Base-by-base conservation (phyloP, 352 stramenopile species). In the Phytophthora sp. region DNA sequence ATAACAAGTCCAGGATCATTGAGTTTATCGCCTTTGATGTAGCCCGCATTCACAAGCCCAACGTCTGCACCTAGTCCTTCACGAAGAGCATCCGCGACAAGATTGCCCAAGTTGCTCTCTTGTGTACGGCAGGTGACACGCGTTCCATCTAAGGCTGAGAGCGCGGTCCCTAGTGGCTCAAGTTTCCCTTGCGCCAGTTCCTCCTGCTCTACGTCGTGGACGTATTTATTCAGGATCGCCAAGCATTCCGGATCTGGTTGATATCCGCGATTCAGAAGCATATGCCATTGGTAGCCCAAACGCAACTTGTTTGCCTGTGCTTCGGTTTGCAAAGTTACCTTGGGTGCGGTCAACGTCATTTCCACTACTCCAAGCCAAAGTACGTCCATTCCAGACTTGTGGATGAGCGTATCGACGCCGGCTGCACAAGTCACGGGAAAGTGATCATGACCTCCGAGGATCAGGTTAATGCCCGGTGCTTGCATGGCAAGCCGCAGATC, bases 361-460 rank as follows among this genome's bases (percentile, higher is more conserved):
- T 92, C 68, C 12, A 96, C 63, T n/a, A 61, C 64, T 4, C 84
- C 88, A 1, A 96, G 62, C 87, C 87, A 96, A 17, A 91, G 72
- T 18, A 80, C 84, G 54, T 96, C 88, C 70, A 91, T 86, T 0
- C 88, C 88, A 4, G 79, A 92, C 58, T 96, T 96, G 81, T 94
- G 88, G 44, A 96, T 84, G 17, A 95, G 77, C 3, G 86, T 89
- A 12, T 58, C 31, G 34, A 71, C 42, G 39, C 69, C 48, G 2
- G 77, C 62, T 50, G 88, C 80, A 17, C 79, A 58, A 18, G 88
- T 87, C 49, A 92, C 77, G 3, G 83, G 80, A 24, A 92, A 82
- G 54, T 97, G 91, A 64, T 97, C 91, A 62, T 97, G 91, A 8
- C 91, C 89, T n/a, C 91, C 91, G 13, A 97, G 66, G 12, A 97